Evolutionary conservation across 2,329 filamentous ascomycete genomes (phyloP), one percentile per base, ranked within the genome.

Genomic region (Didymosphaeria variabile): DNA sequence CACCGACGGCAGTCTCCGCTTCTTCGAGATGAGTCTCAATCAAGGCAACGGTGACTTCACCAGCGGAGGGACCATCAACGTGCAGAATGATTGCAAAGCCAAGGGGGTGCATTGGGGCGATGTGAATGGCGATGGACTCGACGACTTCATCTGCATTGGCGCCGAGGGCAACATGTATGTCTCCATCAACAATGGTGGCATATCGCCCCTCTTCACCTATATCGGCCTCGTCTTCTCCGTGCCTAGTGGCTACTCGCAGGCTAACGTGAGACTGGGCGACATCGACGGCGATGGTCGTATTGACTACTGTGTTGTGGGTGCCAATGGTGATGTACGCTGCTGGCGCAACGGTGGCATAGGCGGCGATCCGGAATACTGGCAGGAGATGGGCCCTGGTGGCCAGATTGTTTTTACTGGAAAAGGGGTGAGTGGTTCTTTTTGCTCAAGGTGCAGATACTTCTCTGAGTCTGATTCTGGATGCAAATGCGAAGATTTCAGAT

Each of bases 151-250:
- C 31, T 54, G 31, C 31, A 51, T 46, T 13, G 44, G 44, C 6
- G 19, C 19, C 23, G 44, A 46, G 12, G 31, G 47, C 19, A 29
- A 51, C 47, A 29, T 51, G 47, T 51, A 29, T 51, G 47, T 51
- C n/a, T 29, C 31, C 29, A n/a, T 51, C n/a, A 46, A 46, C 12
- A 7, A 52, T 44, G 52, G 52, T 45, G 40, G 58, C 49, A 59
- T 51, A 38, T 47, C 59, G 52, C 62, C 51, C 19, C 40, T 46
- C 58, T 56, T 46, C 40, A 53, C 45, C n/a, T 46, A 46, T 19
- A 26, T 26, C 44, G 44, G 44, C 19, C 44, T 46, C 10, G n/a
- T 21, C 15, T 21, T 21, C 19, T 19, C n/a, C n/a, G 44, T 46
- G n/a, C 44, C 44, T 5, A 26, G 7, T 1, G 44, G 44, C 19